Evolutionary conservation across 345 rosid genomes (phyloP).

Genomic region (Sisymbrium irio): DNA sequence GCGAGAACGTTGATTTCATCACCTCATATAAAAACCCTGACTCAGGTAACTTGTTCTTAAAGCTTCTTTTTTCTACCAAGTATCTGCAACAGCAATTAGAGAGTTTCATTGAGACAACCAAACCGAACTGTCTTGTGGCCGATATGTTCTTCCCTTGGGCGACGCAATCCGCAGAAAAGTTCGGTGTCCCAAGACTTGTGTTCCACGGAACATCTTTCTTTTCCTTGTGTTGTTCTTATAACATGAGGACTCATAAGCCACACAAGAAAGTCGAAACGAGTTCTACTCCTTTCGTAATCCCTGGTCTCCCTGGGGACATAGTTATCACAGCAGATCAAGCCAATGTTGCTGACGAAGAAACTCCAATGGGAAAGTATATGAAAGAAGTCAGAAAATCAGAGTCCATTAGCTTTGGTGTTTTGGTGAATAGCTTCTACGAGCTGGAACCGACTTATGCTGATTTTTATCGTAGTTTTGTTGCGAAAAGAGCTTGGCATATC

Average conservation of each 20-base stretch:
- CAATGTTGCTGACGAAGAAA: constrained; percentile 31
- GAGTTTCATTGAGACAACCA: constrained; percentile 37
- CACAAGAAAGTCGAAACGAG: constrained; percentile 28
- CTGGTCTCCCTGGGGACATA: constrained; percentile 30
- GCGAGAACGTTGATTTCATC: constrained; percentile 41
- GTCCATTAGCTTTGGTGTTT: constrained; percentile 49
- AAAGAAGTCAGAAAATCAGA: constrained; percentile 39
- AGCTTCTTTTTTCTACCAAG: constrained; percentile 37
- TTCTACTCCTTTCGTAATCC: constrained; percentile 30
- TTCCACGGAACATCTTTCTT: constrained; percentile 35
- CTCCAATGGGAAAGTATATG: constrained; percentile 15
- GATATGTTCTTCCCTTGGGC: constrained; percentile 41
- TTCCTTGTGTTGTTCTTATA: constrained; percentile 25
- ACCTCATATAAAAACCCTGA: not conserved
- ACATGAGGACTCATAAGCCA: constrained; percentile 33
- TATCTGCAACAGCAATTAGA: constrained; percentile 47
- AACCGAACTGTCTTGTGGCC: constrained; percentile 38
- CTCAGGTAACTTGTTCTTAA: constrained; percentile 28
- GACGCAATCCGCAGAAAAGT: constrained; percentile 19
- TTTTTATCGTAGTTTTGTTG: constrained; percentile 40
- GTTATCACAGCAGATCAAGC: constrained; percentile 32
- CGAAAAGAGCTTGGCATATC: constrained; percentile 40
- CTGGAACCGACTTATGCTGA: constrained; percentile 57
- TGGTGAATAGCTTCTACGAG: constrained; percentile 73
- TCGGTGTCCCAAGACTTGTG: constrained; percentile 31